Evolutionary conservation across 1,284 basidiomycete species (phyloP).

Genomic region (Sanghuangporus weigelae): DNA sequence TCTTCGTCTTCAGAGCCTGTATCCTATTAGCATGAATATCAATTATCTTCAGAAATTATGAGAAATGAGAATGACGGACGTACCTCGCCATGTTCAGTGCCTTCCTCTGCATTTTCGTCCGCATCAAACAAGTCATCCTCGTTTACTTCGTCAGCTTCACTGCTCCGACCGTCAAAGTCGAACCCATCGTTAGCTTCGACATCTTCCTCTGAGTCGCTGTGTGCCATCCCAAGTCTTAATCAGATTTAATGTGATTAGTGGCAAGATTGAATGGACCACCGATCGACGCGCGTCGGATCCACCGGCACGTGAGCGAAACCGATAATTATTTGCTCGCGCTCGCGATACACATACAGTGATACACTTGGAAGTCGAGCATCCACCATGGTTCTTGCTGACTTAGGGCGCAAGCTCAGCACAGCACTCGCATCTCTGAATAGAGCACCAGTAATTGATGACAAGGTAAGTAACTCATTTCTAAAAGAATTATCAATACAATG

Average conservation of each 20-base stretch:
- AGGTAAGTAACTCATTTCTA: constrained; percentile 43
- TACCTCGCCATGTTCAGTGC: constrained; percentile 52
- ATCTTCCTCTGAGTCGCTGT: constrained; percentile 64
- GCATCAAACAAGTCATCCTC: constrained; percentile 41
- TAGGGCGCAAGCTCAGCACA: constrained; percentile 90
- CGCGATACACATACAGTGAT: no score
- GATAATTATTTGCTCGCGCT: background rate
- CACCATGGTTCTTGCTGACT: constrained; percentile 91
- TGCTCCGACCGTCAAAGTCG: constrained; percentile 37
- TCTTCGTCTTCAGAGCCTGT: constrained; percentile 45
- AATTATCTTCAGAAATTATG: background rate
- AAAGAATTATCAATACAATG: constrained; percentile 13
- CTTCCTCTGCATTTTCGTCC: constrained; percentile 42
- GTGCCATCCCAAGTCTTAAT: constrained; percentile 36
- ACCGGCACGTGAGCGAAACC: background rate
- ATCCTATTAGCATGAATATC: constrained; percentile 31
- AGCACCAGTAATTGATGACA: constrained; percentile 84
- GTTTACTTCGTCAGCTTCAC: constrained; percentile 22
- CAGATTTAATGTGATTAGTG: background rate
- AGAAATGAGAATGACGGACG: constrained; percentile 23
- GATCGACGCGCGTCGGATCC: background rate
- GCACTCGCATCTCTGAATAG: constrained; percentile 89
- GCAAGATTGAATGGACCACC: background rate
- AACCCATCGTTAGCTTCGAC: constrained; percentile 55
- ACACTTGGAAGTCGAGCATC: background rate